Evolutionary conservation across 495 filamentous ascomycete genomes (phyloP).

Genomic region (Aspergillus kassunensis): DNA sequence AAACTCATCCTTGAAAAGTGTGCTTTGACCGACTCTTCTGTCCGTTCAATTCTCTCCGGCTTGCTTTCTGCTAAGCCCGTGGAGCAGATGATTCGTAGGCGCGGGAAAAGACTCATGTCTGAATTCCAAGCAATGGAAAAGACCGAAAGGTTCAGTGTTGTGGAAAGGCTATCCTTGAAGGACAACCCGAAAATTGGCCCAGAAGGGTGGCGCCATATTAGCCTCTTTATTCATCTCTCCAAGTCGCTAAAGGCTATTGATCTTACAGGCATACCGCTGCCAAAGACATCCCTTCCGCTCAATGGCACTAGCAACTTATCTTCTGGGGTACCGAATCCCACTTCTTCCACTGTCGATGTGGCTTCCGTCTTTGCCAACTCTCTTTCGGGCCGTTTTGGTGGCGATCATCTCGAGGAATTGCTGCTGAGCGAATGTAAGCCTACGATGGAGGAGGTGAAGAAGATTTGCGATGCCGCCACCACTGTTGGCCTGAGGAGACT

Average conservation of each 20-base stretch:
- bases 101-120: constrained; percentile 30
- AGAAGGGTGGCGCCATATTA: constrained; percentile 90
- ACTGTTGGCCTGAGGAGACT: constrained; percentile 72
- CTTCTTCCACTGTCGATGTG: constrained; percentile 36
- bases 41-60: constrained; percentile 81
- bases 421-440: constrained; percentile 75
- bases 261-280: constrained; percentile 81
- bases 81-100: constrained; percentile 47
- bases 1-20: constrained; percentile 83
- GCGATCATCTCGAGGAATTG: constrained; percentile 76
- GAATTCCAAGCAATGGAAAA: constrained; percentile 16
- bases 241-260: constrained; percentile 82
- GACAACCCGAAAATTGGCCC: constrained; percentile 77
- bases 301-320: constrained; percentile 14
- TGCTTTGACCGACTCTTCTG: constrained; percentile 76
- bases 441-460: constrained; percentile 61
- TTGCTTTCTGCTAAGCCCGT: constrained; percentile 75
- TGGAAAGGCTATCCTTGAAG: constrained; percentile 88
- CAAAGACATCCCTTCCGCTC: constrained; percentile 32
- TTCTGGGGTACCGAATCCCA: neutral
- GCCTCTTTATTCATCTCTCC: constrained; percentile 85
- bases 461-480: constrained; percentile 69
- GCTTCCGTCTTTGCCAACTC: constrained; percentile 65
- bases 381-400: constrained; percentile 69
- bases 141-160: constrained; percentile 57